Base-by-base conservation (phyloP, 495 filamentous ascomycete species). In the Alectoria sarmentosa region DNA sequence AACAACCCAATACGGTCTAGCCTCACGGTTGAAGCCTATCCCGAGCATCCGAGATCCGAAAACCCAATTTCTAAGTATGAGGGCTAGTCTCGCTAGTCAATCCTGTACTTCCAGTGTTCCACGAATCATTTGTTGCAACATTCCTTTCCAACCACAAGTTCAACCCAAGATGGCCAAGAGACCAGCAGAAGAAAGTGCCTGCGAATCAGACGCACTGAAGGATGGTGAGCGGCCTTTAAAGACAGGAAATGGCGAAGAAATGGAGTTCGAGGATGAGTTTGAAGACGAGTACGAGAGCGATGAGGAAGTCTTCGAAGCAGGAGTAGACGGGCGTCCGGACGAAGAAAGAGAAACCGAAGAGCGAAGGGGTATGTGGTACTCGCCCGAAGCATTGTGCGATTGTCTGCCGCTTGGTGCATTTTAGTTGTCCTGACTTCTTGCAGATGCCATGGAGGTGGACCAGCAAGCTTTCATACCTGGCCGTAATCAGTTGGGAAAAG, bases 241-340 rank as follows among this genome's bases (percentile, higher is more conserved):
- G 64, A 70, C 78, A 36, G 69, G 75, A 66, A 74, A 75, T 68
- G 74, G 74, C 28, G 79, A 84, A 68, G 90, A 92, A 60, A 88
- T 87, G 77, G 89, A 89, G 71, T 96, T 96, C 67, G 93, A 96
- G 74, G 93, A 98, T 76, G 90, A 96, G 68, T 98, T 88, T 66
- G 93, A 96, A 75, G 93, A 97, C 70, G 93, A 98, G 71, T 98
- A 90, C 71, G 92, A 96, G 79, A 96, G 91, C 70, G 93, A 96
- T 69, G 92, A 96, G 72, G 93, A 98, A 77, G 89, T 98, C 56
- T 75, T 97, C 60, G 94, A 97, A 77, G 92, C 93, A 36, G 94
- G 92, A 60, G 90, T 95, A 21, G 92, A 98, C 68, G 94, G 92
- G 23, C 80, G 90, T 67, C 92, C 92, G 32, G 91, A 96, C 76